These are phyloP conservation scores for Scheffersomyces illinoinensis DNA, from an alignment of 1,139 yeast species.

Conservation along the genomic window DNA sequence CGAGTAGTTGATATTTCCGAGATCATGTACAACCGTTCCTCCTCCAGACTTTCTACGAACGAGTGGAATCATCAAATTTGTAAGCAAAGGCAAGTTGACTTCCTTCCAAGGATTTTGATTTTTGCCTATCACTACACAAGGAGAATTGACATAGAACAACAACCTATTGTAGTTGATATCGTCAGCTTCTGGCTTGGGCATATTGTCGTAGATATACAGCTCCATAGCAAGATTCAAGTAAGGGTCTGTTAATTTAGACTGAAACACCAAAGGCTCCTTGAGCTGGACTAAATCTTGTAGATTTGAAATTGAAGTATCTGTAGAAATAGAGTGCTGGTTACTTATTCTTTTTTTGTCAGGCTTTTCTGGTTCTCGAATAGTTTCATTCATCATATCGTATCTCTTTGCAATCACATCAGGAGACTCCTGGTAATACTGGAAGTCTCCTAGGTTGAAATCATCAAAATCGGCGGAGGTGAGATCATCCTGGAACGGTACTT, in stretches of 20 bases:
- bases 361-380: not conserved
- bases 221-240: conserved; percentile 79
- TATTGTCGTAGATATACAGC: conserved; percentile 66
- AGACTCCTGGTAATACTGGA: conserved; percentile 40
- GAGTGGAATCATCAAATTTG: conserved; percentile 59
- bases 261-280: conserved; percentile 40
- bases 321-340: not conserved
- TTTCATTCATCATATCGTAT: conserved; percentile 1
- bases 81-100: conserved; percentile 62
- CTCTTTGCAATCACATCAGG: conserved; percentile 22
- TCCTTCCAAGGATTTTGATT: conserved; percentile 97
- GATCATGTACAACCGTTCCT: conserved; percentile 94
- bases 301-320: not conserved
- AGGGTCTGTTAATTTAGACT: conserved; percentile 59
- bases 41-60: conserved; percentile 89
- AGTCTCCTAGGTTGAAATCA: conserved; percentile 40
- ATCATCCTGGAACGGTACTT: conserved; percentile 44
- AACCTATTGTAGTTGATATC: conserved; percentile 49
- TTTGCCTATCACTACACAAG: conserved; percentile 93
- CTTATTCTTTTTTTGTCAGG: not conserved
- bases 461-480: conserved; percentile 34
- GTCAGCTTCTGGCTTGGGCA: conserved; percentile 44
- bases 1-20: conserved; percentile 88
- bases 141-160: conserved; percentile 71
- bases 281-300: conserved; percentile 15